Evolutionary conservation across 2,329 filamentous ascomycete species (phyloP).

Genomic region (Ophiostoma quercus): DNA sequence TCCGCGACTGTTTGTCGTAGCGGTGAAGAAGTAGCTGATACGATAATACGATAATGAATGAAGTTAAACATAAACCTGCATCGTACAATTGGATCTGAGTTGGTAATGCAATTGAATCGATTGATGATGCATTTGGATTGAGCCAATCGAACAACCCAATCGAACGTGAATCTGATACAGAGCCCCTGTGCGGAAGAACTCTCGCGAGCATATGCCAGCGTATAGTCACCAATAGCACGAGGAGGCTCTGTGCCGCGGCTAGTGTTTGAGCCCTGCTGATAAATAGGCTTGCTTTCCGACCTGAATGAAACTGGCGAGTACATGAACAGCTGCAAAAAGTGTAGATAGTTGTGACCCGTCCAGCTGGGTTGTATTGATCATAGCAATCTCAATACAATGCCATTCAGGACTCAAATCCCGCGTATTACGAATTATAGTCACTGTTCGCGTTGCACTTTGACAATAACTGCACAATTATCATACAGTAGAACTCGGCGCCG

Average conservation of each 20-base stretch:
- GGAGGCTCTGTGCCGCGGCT: background rate
- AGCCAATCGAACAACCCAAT: background rate
- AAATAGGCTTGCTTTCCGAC: background rate
- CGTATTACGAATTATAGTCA: background rate
- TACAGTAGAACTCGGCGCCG: background rate
- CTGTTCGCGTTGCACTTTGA: background rate
- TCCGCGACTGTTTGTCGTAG: constrained; percentile 53
- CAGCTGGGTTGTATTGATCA: background rate
- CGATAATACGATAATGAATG: background rate
- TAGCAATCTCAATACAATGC: background rate
- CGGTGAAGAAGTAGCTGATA: constrained; percentile 29
- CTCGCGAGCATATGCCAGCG: background rate
- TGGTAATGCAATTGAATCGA: background rate
- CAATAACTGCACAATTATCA: background rate
- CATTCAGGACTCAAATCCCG: background rate
- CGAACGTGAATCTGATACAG: background rate
- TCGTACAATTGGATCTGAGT: background rate
- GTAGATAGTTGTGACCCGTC: background rate
- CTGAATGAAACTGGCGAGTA: background rate
- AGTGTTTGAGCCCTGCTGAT: background rate
- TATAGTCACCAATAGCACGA: background rate
- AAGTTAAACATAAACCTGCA: background rate
- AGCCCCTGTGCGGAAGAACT: background rate
- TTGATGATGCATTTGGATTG: background rate
- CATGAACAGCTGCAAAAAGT: background rate